Evolutionary conservation across 2,329 filamentous ascomycete species (phyloP).

Genomic region (Whalleya microplaca): DNA sequence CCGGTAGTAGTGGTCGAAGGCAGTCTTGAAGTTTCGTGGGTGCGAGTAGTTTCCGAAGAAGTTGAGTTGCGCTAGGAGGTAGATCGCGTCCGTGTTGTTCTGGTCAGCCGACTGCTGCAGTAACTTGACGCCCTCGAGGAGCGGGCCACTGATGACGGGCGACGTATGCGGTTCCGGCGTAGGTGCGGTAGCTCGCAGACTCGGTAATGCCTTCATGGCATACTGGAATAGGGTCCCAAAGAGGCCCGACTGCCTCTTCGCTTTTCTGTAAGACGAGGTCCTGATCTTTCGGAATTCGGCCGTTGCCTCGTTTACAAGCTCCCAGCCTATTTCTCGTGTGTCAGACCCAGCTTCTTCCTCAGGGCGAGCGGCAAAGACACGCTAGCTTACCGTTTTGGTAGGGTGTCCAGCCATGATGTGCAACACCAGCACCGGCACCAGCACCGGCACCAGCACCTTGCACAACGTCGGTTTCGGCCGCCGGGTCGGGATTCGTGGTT

Average conservation of each 20-base stretch:
- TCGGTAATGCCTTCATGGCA: slow-evolving; percentile 53
- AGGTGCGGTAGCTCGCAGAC: slow-evolving; percentile 51
- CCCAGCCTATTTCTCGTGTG: slow-evolving; percentile 48
- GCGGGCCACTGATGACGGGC: slow-evolving; percentile 45
- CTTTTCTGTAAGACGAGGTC: slow-evolving; percentile 47
- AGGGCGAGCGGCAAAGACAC: neutral
- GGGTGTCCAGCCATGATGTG: slow-evolving; percentile 35
- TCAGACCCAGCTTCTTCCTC: slow-evolving; percentile 13
- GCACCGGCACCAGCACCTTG: slow-evolving; percentile 11
- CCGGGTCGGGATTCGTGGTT: slow-evolving; percentile 25
- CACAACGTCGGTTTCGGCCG: slow-evolving; percentile 31
- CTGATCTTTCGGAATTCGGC: slow-evolving; percentile 55
- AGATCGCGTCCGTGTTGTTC: slow-evolving; percentile 82
- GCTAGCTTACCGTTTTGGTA: slow-evolving; percentile 38
- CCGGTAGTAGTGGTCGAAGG: slow-evolving; percentile 80
- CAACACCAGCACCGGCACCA: too few species aligned
- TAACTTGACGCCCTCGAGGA: slow-evolving; percentile 55
- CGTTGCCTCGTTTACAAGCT: slow-evolving; percentile 57
- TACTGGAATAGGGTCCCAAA: slow-evolving; percentile 49
- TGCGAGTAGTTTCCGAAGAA: slow-evolving; percentile 95
- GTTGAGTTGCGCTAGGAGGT: slow-evolving; percentile 89
- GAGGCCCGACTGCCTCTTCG: slow-evolving; percentile 48
- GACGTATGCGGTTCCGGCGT: slow-evolving; percentile 44
- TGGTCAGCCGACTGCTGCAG: slow-evolving; percentile 56
- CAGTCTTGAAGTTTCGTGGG: slow-evolving; percentile 76